phyloP scores from a whole-genome alignment of 192 early-diverging fungal genomes.

The Entomortierella chlamydospora region DNA sequence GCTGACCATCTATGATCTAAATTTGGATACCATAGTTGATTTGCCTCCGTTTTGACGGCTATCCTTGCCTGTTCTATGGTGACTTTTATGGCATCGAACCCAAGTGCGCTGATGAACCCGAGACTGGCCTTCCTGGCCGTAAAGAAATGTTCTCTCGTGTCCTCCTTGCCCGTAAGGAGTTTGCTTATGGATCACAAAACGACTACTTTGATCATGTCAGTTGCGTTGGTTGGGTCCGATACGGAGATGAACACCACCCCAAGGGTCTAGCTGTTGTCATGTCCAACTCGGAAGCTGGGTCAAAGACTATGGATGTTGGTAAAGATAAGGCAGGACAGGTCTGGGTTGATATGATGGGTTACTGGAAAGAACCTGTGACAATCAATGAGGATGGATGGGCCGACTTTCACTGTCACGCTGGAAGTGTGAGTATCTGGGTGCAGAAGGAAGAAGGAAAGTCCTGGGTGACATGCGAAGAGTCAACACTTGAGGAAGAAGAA shows the following conservation, averaged over 20 bases:
- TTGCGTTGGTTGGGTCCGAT: constrained; percentile 60
- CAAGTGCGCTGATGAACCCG: constrained; percentile 9
- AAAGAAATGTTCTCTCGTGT: constrained; percentile 44
- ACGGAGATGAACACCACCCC: constrained; percentile 26
- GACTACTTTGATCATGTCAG: constrained; percentile 60
- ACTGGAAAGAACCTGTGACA: constrained; percentile 27
- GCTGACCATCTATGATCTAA: too few relatives aligned
- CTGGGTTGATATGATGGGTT: constrained; percentile 43
- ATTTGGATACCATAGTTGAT: constrained; percentile 34
- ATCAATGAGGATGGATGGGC: constrained; percentile 34
- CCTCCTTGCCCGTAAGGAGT: constrained; percentile 34
- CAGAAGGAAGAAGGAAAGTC: constrained; percentile 19
- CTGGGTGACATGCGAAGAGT: constrained; percentile 27
- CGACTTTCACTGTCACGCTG: constrained; percentile 29
- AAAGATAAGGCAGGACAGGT: constrained; percentile 11
- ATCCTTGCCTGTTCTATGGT: constrained; percentile 62
- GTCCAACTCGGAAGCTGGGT: constrained; percentile 28
- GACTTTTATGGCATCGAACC: constrained; percentile 58
- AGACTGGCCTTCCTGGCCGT: constrained; percentile 36
- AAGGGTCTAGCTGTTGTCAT: constrained; percentile 26
- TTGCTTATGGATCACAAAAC: constrained; percentile 59
- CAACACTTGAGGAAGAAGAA: constrained; percentile 13
- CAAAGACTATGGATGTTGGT: constrained; percentile 28
- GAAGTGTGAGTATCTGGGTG: constrained; percentile 26
- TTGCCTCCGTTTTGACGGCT: constrained; percentile 55